These are phyloP conservation scores for Fusarium verticillioides DNA, from an alignment of 2,329 filamentous ascomycete genomes.

Conservation along the genomic window DNA sequence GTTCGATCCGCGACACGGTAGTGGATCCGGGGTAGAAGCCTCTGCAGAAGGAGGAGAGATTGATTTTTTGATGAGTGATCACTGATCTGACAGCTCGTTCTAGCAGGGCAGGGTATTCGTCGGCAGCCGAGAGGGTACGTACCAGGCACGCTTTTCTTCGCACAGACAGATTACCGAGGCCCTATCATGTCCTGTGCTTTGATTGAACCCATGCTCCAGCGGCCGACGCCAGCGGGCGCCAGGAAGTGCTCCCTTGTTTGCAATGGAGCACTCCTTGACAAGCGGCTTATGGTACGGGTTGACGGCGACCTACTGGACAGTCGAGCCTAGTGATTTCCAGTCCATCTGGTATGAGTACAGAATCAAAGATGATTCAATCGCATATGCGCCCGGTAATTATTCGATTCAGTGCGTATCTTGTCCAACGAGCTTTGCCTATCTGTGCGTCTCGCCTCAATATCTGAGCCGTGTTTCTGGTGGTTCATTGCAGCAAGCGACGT, in stretches of 20 bases:
- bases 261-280: conserved; percentile 1
- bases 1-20: conserved; percentile 41
- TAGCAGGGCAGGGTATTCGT: conserved; percentile 13
- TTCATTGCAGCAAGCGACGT: neutral
- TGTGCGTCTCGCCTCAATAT: neutral
- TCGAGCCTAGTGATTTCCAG: conserved; percentile 24
- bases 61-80: conserved; percentile 30
- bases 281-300: conserved; percentile 23
- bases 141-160: conserved; percentile 9
- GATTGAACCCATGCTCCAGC: conserved; percentile 24
- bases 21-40: conserved; percentile 46
- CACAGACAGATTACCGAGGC: conserved; percentile 35
- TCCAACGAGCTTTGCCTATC: neutral
- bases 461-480: conserved; percentile 12
- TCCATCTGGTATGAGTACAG: conserved; percentile 30
- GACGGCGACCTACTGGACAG: conserved; percentile 3
- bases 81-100: conserved; percentile 22
- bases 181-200: conserved; percentile 20
- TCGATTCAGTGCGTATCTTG: neutral
- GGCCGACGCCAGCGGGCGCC: conserved; percentile 35
- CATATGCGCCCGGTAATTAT: neutral
- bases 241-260: conserved; percentile 8
- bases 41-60: conserved; percentile 24
- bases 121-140: conserved; percentile 19
- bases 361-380: conserved; percentile 5